Base-by-base conservation (phyloP, 805 yeast genomes). In the Wickerhamiella sorbophila region DNA sequence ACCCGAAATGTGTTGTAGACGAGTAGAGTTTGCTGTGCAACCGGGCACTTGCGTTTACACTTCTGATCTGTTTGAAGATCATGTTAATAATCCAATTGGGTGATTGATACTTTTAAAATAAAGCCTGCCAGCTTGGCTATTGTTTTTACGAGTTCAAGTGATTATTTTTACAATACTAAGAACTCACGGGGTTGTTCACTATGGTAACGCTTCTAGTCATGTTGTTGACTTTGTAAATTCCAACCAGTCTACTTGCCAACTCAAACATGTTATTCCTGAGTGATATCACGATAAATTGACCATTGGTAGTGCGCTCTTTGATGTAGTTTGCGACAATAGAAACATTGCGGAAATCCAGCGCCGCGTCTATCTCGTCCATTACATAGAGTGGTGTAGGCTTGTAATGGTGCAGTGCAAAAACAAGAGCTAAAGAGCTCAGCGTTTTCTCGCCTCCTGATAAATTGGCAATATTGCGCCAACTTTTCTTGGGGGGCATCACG, bases 291-390 rank as follows among this genome's bases (percentile, higher is more conserved):
- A 91, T 75, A 53, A 91, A 91, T 59, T 91, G 99, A 0, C 96
- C 98, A 60, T 88, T 85, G 62, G 82, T 83, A 2, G 98, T 93
- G 40, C 96, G 70, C 54, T 87, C 95, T 56, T 86, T 87, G 58
- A 91, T 91, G 58, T 91, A 93, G 55, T 87, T 88, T 3, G 98
- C 99, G 39, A 91, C 95, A 62, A 91, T 91, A 10, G 95, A 85
- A 27, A 91, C 98, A 53, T 91, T 91, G 58, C 96, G 69, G 63
- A 91, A 91, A 64, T 91, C 99, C 49, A 91, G 70, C 1, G 99
- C 99, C 1, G 99, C 98, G 65, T 91, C 98, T 52, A 91, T 91
- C 64, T 91, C 98, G 65, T 91, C 98, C 98, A 91, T 91, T 31
- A 91, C 97, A 58, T 91, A 91, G 38, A 91, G 64, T 4, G 98